These are phyloP conservation scores for Rhizopogon rudus DNA, from an alignment of 768 basidiomycete species.

Conservation along the genomic window DNA sequence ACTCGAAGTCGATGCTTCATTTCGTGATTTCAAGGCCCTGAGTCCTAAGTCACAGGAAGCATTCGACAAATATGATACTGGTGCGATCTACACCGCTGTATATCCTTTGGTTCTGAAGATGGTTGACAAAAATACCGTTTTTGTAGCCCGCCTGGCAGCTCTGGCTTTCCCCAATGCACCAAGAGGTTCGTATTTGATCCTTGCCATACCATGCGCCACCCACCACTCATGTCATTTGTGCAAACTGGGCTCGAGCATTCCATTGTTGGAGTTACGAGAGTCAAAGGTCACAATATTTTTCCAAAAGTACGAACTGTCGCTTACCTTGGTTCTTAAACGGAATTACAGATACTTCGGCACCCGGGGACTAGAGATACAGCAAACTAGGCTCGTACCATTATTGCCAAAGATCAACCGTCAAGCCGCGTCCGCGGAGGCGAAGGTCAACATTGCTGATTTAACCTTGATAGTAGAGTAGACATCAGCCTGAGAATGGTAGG, in stretches of 20 bases:
- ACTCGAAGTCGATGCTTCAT: slow-evolving; percentile 33
- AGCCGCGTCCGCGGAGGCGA: too few relatives aligned
- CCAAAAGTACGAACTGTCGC: not conserved
- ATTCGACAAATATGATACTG: slow-evolving; percentile 38
- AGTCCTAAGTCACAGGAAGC: slow-evolving; percentile 28
- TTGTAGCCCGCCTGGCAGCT: slow-evolving; percentile 2
- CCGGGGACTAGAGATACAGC: slow-evolving; percentile 17
- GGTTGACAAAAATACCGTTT: not conserved
- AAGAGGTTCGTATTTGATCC: not conserved
- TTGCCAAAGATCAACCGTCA: not conserved
- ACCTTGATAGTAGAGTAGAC: too few relatives aligned
- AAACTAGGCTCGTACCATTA: slow-evolving; percentile 8
- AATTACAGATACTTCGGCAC: slow-evolving; percentile 24
- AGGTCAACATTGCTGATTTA: too few relatives aligned
- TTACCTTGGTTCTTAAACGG: not conserved
- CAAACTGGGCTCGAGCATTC: slow-evolving; percentile 22
- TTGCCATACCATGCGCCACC: not conserved
- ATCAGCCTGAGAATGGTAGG: too few relatives aligned
- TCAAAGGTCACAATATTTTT: not conserved
- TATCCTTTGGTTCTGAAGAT: not conserved
- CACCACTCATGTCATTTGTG: not conserved
- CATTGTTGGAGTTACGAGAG: slow-evolving; percentile 27
- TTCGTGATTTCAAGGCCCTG: slow-evolving; percentile 31
- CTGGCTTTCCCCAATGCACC: slow-evolving; percentile 1
- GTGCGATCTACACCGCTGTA: slow-evolving; percentile 10